Evolutionary conservation across 164 flowering plant genomes (phyloP).

Genomic region (Liquidambar formosana): DNA sequence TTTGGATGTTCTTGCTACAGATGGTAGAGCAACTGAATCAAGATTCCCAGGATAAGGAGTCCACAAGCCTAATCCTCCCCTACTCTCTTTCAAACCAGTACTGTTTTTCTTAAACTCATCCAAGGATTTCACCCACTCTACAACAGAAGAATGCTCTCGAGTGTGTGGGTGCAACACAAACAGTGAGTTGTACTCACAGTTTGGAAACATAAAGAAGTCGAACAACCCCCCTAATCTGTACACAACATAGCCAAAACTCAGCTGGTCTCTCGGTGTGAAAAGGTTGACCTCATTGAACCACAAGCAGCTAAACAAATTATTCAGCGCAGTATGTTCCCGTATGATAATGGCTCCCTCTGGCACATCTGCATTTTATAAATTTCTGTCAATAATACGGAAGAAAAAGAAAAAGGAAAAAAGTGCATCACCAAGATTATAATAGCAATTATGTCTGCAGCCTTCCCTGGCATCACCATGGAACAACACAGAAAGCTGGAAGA

Average conservation of each 20-base stretch:
- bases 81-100: slow-evolving; percentile 67
- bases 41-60: slow-evolving; percentile 91
- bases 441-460: neutral
- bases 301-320: slow-evolving; percentile 83
- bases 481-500: too few species aligned
- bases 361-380: slow-evolving; percentile 64
- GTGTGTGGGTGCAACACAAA: slow-evolving; percentile 84
- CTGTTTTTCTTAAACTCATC: slow-evolving; percentile 54
- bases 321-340: slow-evolving; percentile 85
- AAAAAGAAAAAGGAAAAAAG: too few species aligned
- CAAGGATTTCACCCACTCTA: slow-evolving; percentile 84
- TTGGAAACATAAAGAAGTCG: slow-evolving; percentile 89
- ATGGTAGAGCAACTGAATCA: slow-evolving; percentile 59
- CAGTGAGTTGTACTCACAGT: slow-evolving; percentile 88
- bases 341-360: slow-evolving; percentile 97
- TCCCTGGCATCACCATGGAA: neutral
- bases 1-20: slow-evolving; percentile 76
- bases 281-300: slow-evolving; percentile 98
- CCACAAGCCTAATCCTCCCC: slow-evolving; percentile 96
- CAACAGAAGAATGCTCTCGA: slow-evolving; percentile 84
- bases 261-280: slow-evolving; percentile 96
- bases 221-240: slow-evolving; percentile 69
- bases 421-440: neutral
- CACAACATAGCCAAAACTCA: slow-evolving; percentile 93
- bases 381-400: neutral